Evolutionary conservation across 768 basidiomycete genomes (phyloP), one percentile per base, ranked within the genome.

Genomic region (Serendipita sp.): DNA sequence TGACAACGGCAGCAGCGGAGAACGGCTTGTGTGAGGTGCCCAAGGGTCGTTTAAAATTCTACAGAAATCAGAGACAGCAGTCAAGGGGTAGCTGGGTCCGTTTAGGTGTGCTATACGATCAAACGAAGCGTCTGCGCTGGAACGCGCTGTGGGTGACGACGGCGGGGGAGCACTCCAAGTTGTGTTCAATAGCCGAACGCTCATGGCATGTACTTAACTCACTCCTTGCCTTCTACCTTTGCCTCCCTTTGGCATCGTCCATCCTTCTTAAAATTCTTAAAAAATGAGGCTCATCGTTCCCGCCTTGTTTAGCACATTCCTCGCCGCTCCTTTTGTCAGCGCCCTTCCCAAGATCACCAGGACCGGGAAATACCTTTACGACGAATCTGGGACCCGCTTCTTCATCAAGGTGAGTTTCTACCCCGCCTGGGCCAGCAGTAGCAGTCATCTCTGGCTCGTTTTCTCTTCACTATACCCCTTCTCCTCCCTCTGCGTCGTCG

Each of bases 281-380:
- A 60, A n/a, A 28, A 60, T 60, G 56, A 60, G 34, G 36, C 28
- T 23, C 16, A 23, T 60, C 18, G 16, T 32, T n/a, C 23, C 28
- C 34, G 58, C 67, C 18, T n/a, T 65, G 10, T 35, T 60, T 35
- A 60, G 30, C 35, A 74, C 75, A 18, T 71, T 78, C 48, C 70
- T 78, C 60, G 68, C 83, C 67, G 72, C 76, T n/a, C 73, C 76
- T n/a, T 73, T 76, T 41, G 83, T 81, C n/a, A 71, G 76, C n/a
- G 89, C 89, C 65, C 78, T 93, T 48, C 78, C 83, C 38, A 79
- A 81, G 65, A 79, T 96, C 69, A 78, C 85, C 44, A 81, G 89
- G 48, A 72, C 76, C 34, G 91, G 89, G 38, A 82, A 83, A 70
- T 95, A 92, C 73, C 83, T 95, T 47, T 95, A 92, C 74, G 81